Percentiles rank a stretch among this genome's conserved stretches.
phyloP scores from a whole-genome alignment of 2,329 filamentous ascomycete species.

The Cryphonectria naterciae region DNA sequence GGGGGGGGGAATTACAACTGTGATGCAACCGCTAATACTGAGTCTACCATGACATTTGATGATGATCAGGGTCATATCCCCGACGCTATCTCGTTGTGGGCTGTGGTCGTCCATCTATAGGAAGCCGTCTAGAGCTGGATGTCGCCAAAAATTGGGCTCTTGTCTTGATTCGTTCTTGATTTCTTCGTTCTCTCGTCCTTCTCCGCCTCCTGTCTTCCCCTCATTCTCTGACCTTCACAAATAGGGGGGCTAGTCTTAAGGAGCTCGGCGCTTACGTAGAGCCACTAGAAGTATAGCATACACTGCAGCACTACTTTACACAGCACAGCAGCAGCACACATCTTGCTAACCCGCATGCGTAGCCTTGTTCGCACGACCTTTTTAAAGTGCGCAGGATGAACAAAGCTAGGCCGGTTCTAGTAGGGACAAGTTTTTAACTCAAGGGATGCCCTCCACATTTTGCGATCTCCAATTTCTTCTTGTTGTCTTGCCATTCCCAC shows the following conservation, averaged over 20 bases:
- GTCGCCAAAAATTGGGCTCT: neutral
- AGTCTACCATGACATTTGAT: no score
- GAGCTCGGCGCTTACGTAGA: neutral
- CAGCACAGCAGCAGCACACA: neutral
- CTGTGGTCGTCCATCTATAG: neutral
- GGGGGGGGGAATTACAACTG: neutral
- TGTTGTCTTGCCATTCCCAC: neutral
- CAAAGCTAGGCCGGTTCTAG: slow-evolving; percentile 19
- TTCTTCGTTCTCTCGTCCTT: neutral
- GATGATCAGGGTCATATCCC: neutral
- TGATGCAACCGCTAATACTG: neutral
- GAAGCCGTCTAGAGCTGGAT: neutral
- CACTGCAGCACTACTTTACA: neutral
- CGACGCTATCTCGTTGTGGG: neutral
- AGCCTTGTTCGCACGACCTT: neutral
- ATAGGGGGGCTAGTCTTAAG: neutral
- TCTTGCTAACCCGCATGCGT: neutral
- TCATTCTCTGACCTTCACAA: neutral
- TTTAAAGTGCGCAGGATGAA: neutral
- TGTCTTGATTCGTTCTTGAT: neutral
- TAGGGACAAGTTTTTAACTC: neutral
- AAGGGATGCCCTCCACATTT: neutral
- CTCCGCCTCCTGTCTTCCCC: neutral
- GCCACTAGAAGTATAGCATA: neutral
- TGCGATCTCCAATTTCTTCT: neutral